Base-by-base conservation (phyloP, 179 eudicot genomes). In the Patellifolia procumbens region DNA sequence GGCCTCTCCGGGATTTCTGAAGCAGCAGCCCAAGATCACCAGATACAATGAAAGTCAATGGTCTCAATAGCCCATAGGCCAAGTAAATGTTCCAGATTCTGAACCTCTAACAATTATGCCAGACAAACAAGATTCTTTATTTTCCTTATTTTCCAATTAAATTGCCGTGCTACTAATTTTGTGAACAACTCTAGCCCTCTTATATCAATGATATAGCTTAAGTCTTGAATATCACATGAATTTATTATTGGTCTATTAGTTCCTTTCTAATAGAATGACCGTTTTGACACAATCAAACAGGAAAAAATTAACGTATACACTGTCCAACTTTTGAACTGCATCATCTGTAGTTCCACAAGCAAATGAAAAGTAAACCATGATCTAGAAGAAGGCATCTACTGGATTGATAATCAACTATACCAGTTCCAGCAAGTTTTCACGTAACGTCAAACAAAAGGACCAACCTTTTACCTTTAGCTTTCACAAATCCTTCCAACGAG, bases 401-500 rank as follows among this genome's bases (percentile, higher is more conserved):
- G 37, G 26, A 34, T 43, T 42, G 26, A 39, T 60, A 34, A 35
- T 52, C 16, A 9, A 52, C 20, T 24, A 61, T 22, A 32, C 60
- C 31, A 4, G 11, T 68, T 11, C 49, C 24, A 68, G 48, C 69
- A 49, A 64, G 45, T 39, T 8, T 32, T 68, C 39, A 39, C 55
- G 56, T 53, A 52, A n/a, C 20, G 46, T 61, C 12, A 64, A 28
- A 37, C 12, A 74, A 62, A 52, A n/a, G 7, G 51, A 75, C 35
- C 31, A 63, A 35, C 52, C 60, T 52, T 80, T 64, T 82, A 91
- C 99, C 97, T 85, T 83, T 86, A 76, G 82, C 80, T 79, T 89
- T 88, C 52, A 68, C 66, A 78, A 95, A 95, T 49, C 99, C 98
- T 79, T 86, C 82, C 70, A 95, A 89, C 45, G 97, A 85, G 84